phyloP scores from a whole-genome alignment of 805 yeast genomes.

The Hyphopichia homilentoma region DNA sequence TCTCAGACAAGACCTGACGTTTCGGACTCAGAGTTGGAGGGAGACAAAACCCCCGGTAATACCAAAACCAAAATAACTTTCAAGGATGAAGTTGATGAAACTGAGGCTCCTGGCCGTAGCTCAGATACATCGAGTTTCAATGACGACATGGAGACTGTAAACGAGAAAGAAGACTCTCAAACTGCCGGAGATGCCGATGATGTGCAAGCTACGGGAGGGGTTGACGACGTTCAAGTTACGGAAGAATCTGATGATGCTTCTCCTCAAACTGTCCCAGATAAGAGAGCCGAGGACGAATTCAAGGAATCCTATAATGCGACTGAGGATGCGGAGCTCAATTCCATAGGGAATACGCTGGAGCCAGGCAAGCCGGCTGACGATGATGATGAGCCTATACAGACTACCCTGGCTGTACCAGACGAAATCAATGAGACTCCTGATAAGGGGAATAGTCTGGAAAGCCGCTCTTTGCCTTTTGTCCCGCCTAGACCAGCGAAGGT shows the following conservation, averaged over 20 bases:
- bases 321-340: conserved; percentile 6
- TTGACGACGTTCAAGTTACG: not conserved
- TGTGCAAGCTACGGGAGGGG: not conserved
- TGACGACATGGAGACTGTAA: conserved; percentile 30
- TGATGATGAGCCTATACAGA: too few relatives aligned
- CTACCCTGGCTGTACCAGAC: too few relatives aligned
- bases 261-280: not conserved
- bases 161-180: too few relatives aligned
- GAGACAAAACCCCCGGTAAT: conserved; percentile 32
- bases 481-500: too few relatives aligned
- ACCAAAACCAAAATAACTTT: conserved; percentile 24
- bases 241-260: conserved; percentile 1
- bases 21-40: conserved; percentile 15
- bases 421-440: too few relatives aligned
- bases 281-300: not conserved
- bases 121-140: conserved; percentile 22
- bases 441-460: too few relatives aligned
- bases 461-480: too few relatives aligned
- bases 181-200: conserved; percentile 14
- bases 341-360: too few relatives aligned
- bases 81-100: conserved; percentile 21
- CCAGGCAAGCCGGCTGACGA: too few relatives aligned
- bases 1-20: too few relatives aligned
- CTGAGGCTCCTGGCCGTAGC: conserved; percentile 5
- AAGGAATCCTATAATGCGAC: conserved; percentile 5